Evolutionary conservation across 306 rosid species (phyloP).

Genomic region (Echinosophora koreensis): DNA sequence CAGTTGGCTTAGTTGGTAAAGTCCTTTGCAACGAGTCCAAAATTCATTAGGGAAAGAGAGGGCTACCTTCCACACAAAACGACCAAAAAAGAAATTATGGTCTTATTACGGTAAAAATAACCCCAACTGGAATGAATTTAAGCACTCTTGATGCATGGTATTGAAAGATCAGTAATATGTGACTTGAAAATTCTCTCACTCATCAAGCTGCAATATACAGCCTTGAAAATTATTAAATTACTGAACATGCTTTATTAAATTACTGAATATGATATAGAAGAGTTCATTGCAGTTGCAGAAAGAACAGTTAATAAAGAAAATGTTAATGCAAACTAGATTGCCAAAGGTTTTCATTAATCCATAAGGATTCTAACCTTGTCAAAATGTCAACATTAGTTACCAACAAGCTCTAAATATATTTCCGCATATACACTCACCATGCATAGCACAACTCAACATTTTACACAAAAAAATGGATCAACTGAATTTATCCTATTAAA

Average conservation of each 20-base stretch:
- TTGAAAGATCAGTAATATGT: background rate
- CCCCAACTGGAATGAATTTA: slow-evolving; percentile 1
- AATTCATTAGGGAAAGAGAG: slow-evolving; percentile 5
- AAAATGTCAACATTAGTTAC: background rate
- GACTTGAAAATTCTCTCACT: background rate
- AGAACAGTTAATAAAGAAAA: slow-evolving; percentile 4
- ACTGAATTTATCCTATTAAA: slow-evolving; percentile 25
- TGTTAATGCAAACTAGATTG: background rate
- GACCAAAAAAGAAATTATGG: background rate
- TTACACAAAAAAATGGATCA: slow-evolving; percentile 10
- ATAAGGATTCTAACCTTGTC: slow-evolving; percentile 1
- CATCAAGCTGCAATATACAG: background rate
- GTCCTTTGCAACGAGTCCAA: slow-evolving; percentile 4
- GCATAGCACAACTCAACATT: slow-evolving; percentile 21
- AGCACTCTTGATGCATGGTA: slow-evolving; percentile 10
- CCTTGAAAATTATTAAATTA: background rate
- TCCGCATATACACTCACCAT: slow-evolving; percentile 21
- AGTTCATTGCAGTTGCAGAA: background rate
- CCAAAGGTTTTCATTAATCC: slow-evolving; percentile 34
- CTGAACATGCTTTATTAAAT: background rate
- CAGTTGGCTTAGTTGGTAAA: slow-evolving; percentile 7
- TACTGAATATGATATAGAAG: background rate
- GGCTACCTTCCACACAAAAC: slow-evolving; percentile 11
- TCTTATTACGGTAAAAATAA: slow-evolving; percentile 8
- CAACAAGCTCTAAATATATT: slow-evolving; percentile 10